A percentile compares a stretch with the other conserved stretches of the same genome.
These are phyloP conservation scores for Suillus plorans DNA, from an alignment of 768 basidiomycete genomes.

Conservation along the genomic window DNA sequence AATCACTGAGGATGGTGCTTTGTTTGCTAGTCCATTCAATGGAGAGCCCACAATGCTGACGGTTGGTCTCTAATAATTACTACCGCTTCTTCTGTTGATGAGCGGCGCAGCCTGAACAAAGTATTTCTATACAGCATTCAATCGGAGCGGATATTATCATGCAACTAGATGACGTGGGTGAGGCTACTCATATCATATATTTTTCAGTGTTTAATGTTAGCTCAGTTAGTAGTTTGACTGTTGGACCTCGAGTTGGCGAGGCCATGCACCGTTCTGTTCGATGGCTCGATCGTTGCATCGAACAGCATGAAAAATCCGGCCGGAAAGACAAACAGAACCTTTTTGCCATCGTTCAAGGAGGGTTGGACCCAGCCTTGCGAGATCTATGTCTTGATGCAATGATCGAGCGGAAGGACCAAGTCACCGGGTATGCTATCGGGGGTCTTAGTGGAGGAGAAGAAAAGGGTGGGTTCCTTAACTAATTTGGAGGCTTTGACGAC, in stretches of 20 bases:
- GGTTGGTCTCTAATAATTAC: slow-evolving; percentile 39
- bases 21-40: slow-evolving; percentile 82
- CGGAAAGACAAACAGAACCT: slow-evolving; percentile 71
- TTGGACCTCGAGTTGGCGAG: slow-evolving; percentile 79
- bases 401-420: slow-evolving; percentile 68
- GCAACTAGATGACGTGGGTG: slow-evolving; percentile 91
- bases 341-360: slow-evolving; percentile 92
- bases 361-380: slow-evolving; percentile 68
- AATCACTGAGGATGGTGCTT: slow-evolving; percentile 86
- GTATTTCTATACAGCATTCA: slow-evolving; percentile 85
- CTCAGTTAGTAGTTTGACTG: slow-evolving; percentile 75
- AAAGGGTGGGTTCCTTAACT: slow-evolving; percentile 56
- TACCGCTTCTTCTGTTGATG: slow-evolving; percentile 8
- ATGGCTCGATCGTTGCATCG: slow-evolving; percentile 89
- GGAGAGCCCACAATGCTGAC: slow-evolving; percentile 89
- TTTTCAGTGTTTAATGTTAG: slow-evolving; percentile 7
- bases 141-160: slow-evolving; percentile 95
- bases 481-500: slow-evolving; percentile 9
- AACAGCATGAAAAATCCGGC: slow-evolving; percentile 67
- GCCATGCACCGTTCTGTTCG: slow-evolving; percentile 87
- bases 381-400: slow-evolving; percentile 80
- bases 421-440: slow-evolving; percentile 91
- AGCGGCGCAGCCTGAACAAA: slow-evolving; percentile 74
- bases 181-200: slow-evolving; percentile 24
- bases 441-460: slow-evolving; percentile 90